phyloP scores from a whole-genome alignment of 306 rosid species.

The Coriaria nepalensis region DNA sequence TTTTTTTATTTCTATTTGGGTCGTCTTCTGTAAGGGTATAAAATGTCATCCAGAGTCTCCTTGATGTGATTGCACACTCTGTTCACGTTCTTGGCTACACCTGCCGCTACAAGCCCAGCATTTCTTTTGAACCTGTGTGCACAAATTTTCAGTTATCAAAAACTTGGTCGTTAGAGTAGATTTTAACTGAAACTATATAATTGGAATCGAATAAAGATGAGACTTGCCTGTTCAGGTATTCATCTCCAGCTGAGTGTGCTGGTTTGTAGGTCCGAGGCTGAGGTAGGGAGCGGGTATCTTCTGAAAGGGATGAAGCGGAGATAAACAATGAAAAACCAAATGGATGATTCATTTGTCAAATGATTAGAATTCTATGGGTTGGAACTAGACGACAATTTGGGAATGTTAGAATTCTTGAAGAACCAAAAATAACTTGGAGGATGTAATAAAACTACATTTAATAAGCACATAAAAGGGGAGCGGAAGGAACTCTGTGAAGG shows the following conservation, averaged over 20 bases:
- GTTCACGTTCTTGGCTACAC: constrained; percentile 63
- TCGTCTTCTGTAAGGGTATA: constrained; percentile 53
- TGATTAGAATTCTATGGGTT: constrained; percentile 1
- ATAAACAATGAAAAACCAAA: not conserved
- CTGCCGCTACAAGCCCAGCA: constrained; percentile 67
- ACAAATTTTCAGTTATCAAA: not conserved
- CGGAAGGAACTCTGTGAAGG: not conserved
- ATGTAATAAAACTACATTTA: too few species aligned
- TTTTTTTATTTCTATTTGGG: constrained; percentile 42
- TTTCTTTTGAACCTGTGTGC: constrained; percentile 65
- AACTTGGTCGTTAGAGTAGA: constrained; percentile 63
- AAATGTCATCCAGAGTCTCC: constrained; percentile 53
- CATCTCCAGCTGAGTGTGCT: constrained; percentile 36
- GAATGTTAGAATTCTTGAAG: too few species aligned
- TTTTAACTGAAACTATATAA: too few species aligned
- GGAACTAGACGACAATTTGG: too few species aligned
- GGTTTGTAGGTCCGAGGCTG: constrained; percentile 45
- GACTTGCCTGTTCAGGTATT: constrained; percentile 66
- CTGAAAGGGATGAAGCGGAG: constrained; percentile 8
- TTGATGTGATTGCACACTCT: constrained; percentile 50
- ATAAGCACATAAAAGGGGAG: not conserved
- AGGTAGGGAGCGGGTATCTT: constrained; percentile 26
- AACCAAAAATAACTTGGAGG: too few species aligned
- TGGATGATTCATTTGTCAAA: not conserved
- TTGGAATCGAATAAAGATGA: too few species aligned